Evolutionary conservation across 1,284 basidiomycete genomes (phyloP).

Genomic region (Neonothopanus nambi): DNA sequence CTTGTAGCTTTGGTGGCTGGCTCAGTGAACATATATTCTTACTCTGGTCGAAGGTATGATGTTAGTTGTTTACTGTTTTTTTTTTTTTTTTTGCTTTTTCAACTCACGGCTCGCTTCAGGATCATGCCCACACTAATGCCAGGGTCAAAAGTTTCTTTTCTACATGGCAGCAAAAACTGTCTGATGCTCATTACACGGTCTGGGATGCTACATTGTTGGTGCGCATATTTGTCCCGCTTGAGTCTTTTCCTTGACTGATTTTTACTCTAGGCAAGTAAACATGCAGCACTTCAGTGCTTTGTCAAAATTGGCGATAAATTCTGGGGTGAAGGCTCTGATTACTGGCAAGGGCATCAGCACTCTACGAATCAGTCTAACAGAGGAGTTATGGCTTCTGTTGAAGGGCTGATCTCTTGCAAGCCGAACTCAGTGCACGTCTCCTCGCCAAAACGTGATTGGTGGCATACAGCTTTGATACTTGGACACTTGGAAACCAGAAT

Average conservation of each 20-base stretch:
- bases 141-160: constrained; percentile 65
- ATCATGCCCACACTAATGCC: constrained; percentile 74
- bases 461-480: constrained; percentile 75
- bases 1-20: constrained; percentile 79
- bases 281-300: constrained; percentile 62
- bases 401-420: constrained; percentile 55
- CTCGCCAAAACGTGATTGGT: constrained; percentile 73
- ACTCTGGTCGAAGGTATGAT: constrained; percentile 72
- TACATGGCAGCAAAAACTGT: constrained; percentile 64
- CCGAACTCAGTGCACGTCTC: no score
- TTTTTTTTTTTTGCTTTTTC: constrained; percentile 8
- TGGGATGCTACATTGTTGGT: constrained; percentile 79
- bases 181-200: constrained; percentile 73
- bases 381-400: constrained; percentile 54
- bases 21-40: constrained; percentile 75
- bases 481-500: constrained; percentile 84
- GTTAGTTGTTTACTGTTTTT: neutral
- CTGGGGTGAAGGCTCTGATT: constrained; percentile 79
- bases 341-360: constrained; percentile 74
- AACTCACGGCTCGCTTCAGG: constrained; percentile 40
- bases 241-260: neutral
- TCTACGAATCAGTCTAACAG: constrained; percentile 39
- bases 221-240: constrained; percentile 28
- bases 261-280: constrained; percentile 65
- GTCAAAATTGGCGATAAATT: constrained; percentile 74